phyloP scores from a whole-genome alignment of 805 yeast genomes.

The Sungouiella thailandica region DNA sequence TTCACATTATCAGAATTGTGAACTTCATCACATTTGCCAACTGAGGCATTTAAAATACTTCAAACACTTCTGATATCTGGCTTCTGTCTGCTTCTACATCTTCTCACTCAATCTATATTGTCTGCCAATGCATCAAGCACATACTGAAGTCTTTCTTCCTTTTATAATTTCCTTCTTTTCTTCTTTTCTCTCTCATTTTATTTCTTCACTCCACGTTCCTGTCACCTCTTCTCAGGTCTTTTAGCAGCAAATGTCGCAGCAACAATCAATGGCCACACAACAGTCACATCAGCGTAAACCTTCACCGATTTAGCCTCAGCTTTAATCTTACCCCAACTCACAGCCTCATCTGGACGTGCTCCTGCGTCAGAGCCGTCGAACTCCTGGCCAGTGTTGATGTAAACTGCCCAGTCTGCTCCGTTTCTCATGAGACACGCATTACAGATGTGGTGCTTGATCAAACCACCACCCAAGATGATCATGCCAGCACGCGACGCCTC shows the following conservation, averaged over 20 bases:
- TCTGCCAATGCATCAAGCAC: too few species aligned
- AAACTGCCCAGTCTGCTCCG: constrained; percentile 98
- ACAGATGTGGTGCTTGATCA: constrained; percentile 94
- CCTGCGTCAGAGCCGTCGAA: constrained; percentile 99
- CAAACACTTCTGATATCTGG: too few species aligned
- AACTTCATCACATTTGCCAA: too few species aligned
- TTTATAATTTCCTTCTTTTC: too few species aligned
- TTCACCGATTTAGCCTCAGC: constrained; percentile 89
- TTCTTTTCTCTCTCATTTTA: too few species aligned
- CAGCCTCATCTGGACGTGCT: constrained; percentile 98
- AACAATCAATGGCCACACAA: constrained; percentile 92
- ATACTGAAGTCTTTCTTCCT: too few species aligned
- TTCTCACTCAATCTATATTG: too few species aligned
- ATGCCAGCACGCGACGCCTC: constrained; percentile 92
- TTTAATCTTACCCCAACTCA: constrained; percentile 98
- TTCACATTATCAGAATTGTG: too few species aligned
- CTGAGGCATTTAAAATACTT: too few species aligned
- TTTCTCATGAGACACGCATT: constrained; percentile 98
- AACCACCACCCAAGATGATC: constrained; percentile 94
- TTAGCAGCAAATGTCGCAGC: constrained; percentile 93
- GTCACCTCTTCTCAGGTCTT: constrained; percentile 7
- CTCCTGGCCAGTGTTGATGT: constrained; percentile 96
- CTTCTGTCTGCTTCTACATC: too few species aligned
- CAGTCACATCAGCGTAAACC: constrained; percentile 91
- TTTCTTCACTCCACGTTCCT: not conserved